These are phyloP conservation scores for Pythium oligandrum DNA, from an alignment of 352 stramenopile genomes.

Conservation along the genomic window DNA sequence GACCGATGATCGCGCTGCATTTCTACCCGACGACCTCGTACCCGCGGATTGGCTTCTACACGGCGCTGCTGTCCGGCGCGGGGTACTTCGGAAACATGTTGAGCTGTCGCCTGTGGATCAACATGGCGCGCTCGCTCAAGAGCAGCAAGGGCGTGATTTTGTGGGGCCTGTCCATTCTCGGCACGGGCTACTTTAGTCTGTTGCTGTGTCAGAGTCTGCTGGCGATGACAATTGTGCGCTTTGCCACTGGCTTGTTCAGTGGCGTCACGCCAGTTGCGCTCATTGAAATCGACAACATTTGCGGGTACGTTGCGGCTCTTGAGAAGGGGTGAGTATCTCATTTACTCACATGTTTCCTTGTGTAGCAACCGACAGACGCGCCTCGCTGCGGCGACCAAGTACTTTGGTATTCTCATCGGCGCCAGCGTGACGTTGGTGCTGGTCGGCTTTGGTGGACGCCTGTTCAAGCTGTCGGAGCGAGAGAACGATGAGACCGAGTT, in stretches of 20 bases:
- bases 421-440: constrained; percentile 46
- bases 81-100: constrained; percentile 67
- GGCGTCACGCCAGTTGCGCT: constrained; percentile 66
- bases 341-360: neutral
- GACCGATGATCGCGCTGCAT: constrained; percentile 68
- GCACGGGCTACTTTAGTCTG: constrained; percentile 64
- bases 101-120: constrained; percentile 78
- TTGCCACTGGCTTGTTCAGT: constrained; percentile 70
- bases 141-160: constrained; percentile 79
- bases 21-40: constrained; percentile 77
- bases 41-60: constrained; percentile 72
- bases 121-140: constrained; percentile 61
- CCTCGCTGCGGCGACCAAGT: constrained; percentile 55
- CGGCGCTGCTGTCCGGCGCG: constrained; percentile 55
- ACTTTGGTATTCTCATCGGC: constrained; percentile 56
- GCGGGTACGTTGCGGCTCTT: constrained; percentile 27
- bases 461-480: constrained; percentile 34
- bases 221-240: constrained; percentile 74
- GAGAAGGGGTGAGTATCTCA: neutral
- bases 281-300: constrained; percentile 84
- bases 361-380: constrained; percentile 58
- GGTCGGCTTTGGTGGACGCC: constrained; percentile 38
- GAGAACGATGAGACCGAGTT: constrained; percentile 41
- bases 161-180: constrained; percentile 69
- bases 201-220: constrained; percentile 72